Percentiles rank a stretch among this genome's conserved stretches.
These are phyloP conservation scores for Trametes meyenii DNA, from an alignment of 768 basidiomycete genomes.

Conservation along the genomic window DNA sequence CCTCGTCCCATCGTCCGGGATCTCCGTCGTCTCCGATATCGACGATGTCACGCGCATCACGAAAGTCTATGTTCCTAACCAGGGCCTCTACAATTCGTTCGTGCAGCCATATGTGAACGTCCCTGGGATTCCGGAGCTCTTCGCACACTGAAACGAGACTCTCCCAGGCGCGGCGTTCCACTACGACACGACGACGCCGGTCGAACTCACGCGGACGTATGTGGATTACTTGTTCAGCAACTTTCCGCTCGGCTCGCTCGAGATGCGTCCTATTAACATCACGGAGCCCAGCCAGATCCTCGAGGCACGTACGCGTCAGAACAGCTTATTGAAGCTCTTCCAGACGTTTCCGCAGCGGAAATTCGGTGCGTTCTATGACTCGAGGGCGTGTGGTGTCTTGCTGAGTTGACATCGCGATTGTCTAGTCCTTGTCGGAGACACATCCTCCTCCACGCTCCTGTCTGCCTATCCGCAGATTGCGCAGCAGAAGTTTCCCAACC, in stretches of 20 bases:
- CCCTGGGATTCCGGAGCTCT: slow-evolving; percentile 35
- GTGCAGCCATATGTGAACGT: slow-evolving; percentile 34
- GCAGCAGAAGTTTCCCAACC: slow-evolving; percentile 30
- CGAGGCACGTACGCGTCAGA: slow-evolving; percentile 34
- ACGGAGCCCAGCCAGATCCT: slow-evolving; percentile 34
- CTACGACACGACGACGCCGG: slow-evolving; percentile 40
- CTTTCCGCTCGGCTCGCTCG: slow-evolving; percentile 38
- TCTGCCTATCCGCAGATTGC: slow-evolving; percentile 31
- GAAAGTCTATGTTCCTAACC: slow-evolving; percentile 37
- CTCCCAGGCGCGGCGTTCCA: slow-evolving; percentile 36
- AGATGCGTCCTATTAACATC: slow-evolving; percentile 38
- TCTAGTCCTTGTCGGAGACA: slow-evolving; percentile 29
- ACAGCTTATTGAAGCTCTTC: slow-evolving; percentile 33
- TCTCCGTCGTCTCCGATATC: slow-evolving; percentile 39
- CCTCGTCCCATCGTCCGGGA: slow-evolving; percentile 34
- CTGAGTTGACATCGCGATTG: neutral
- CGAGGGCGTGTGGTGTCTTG: neutral
- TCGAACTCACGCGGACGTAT: slow-evolving; percentile 37
- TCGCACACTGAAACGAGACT: slow-evolving; percentile 31
- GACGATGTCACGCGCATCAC: slow-evolving; percentile 41
- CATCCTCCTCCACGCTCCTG: slow-evolving; percentile 30
- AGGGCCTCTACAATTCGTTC: slow-evolving; percentile 38
- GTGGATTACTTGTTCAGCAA: slow-evolving; percentile 36
- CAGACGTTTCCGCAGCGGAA: slow-evolving; percentile 38
- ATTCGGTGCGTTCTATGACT: slow-evolving; percentile 25